A percentile compares a stretch with the other conserved stretches of the same genome.
These are phyloP conservation scores for Vitis hybrid DNA, from an alignment of 177 flowering plant genomes.

Conservation along the genomic window DNA sequence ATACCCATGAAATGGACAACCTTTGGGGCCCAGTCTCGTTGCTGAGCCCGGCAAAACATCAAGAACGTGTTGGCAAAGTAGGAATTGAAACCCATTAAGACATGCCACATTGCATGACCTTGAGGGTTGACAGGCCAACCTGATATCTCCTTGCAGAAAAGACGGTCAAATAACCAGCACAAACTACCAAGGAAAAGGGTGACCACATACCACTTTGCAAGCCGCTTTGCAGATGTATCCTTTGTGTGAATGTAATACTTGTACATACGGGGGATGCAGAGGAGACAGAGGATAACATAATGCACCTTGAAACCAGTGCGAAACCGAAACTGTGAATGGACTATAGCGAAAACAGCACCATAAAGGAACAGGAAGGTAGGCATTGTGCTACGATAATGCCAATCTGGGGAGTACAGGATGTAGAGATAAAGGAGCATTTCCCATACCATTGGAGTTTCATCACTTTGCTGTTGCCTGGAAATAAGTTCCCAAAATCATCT, in stretches of 20 bases:
- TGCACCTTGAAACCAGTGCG: constrained; percentile 69
- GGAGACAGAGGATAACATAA: constrained; percentile 70
- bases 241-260: constrained; percentile 81
- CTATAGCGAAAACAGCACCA: constrained; percentile 69
- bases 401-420: constrained; percentile 88
- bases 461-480: constrained; percentile 85
- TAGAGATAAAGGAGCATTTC: constrained; percentile 87
- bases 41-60: constrained; percentile 94
- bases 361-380: constrained; percentile 83
- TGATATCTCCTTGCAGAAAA: constrained; percentile 57
- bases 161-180: constrained; percentile 73
- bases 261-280: constrained; percentile 90
- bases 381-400: constrained; percentile 92
- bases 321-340: constrained; percentile 56
- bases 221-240: constrained; percentile 61
- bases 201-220: constrained; percentile 64
- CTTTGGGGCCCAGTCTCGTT: constrained; percentile 70
- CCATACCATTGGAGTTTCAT: constrained; percentile 98
- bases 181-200: constrained; percentile 54
- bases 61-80: constrained; percentile 85
- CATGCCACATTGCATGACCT: constrained; percentile 93
- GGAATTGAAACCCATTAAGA: constrained; percentile 83
- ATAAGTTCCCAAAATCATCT: constrained; percentile 1
- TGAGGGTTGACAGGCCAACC: constrained; percentile 73
- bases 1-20: constrained; percentile 55